Conservation (phyloP, 148 eudicot species). For the Limonium bicolor region DNA sequence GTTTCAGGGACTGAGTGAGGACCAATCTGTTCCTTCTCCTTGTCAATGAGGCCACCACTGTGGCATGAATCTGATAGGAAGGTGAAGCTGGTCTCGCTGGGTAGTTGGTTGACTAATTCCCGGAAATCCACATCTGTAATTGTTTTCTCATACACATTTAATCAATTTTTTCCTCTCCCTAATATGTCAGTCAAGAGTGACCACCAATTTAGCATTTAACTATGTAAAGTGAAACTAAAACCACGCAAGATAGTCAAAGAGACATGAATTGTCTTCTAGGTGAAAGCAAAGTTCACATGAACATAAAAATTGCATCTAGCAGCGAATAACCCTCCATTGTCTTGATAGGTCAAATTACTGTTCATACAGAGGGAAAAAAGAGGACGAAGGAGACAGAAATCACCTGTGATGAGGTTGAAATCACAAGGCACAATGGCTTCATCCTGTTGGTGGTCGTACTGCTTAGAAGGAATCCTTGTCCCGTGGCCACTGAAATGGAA, state of each 20-base stretch:
- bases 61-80: slow-evolving; percentile 56
- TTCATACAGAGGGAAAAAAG: background rate
- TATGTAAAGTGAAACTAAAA: no score
- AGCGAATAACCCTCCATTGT: no score
- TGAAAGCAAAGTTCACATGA: no score
- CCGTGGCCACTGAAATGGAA: slow-evolving; percentile 41
- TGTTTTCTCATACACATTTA: no score
- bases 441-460: slow-evolving; percentile 12
- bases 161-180: no score
- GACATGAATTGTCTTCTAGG: no score
- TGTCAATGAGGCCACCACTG: slow-evolving; percentile 41
- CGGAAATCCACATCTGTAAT: slow-evolving; percentile 41
- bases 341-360: background rate
- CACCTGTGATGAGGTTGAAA: slow-evolving; percentile 34
- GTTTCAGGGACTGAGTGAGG: slow-evolving; percentile 8
- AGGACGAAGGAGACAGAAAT: slow-evolving; percentile 1
- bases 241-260: no score
- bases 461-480: slow-evolving; percentile 17
- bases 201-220: no score
- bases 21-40: slow-evolving; percentile 39
- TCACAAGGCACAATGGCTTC: slow-evolving; percentile 38
- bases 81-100: slow-evolving; percentile 41
- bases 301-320: no score
- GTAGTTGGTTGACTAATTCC: slow-evolving; percentile 31
- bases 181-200: no score